phyloP scores from a whole-genome alignment of 1,139 yeast species.

The Magnusiomyces tetraspermus region DNA sequence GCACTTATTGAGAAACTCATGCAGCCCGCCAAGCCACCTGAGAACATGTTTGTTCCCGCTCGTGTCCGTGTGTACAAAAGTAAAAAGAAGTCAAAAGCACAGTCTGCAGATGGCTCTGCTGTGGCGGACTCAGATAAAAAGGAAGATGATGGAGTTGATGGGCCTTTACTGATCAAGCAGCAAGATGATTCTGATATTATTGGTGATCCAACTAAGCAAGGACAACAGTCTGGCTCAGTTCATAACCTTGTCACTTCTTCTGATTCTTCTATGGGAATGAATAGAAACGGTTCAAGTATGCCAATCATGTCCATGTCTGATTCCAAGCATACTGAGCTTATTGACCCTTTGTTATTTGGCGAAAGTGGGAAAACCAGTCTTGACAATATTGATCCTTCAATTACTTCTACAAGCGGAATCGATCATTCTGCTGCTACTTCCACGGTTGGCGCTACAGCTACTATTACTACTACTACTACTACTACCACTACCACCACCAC shows the following conservation, averaged over 20 bases:
- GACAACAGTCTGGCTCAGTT: too few relatives aligned
- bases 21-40: conserved; percentile 26
- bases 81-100: conserved; percentile 11
- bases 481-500: background rate
- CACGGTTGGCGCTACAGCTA: background rate
- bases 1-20: conserved; percentile 34
- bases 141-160: background rate
- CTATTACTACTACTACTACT: background rate
- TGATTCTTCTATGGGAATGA: background rate
- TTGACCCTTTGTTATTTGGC: background rate
- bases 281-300: too few relatives aligned
- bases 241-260: too few relatives aligned
- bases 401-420: background rate
- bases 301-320: background rate
- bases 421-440: background rate
- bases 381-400: background rate
- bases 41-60: conserved; percentile 23
- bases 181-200: background rate
- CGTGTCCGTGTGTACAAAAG: conserved; percentile 27
- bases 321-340: background rate
- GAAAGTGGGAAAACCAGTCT: background rate
- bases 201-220: too few relatives aligned
- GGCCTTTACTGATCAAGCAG: background rate
- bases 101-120: conserved; percentile 2
- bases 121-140: conserved; percentile 4